Evolutionary conservation across 2,329 filamentous ascomycete species (phyloP).

Genomic region (Arthrobotrys pseudoclavata): DNA sequence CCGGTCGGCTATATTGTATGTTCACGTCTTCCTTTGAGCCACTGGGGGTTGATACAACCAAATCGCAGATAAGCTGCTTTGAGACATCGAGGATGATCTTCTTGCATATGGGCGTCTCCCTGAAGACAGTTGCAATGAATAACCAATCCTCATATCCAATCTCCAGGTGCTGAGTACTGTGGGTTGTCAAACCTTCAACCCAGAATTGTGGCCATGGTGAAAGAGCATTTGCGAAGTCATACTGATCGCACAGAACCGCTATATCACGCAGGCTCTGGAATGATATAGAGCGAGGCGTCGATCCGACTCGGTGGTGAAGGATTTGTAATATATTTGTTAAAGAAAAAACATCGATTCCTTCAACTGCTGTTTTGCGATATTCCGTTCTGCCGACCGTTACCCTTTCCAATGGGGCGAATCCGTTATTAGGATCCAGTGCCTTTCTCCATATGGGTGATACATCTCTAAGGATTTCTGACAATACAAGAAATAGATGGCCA

Average conservation of each 20-base stretch:
- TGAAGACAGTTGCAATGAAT: constrained; percentile 29
- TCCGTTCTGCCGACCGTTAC: constrained; percentile 3
- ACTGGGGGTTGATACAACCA: background rate
- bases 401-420: constrained; percentile 18
- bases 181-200: constrained; percentile 6
- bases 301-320: constrained; percentile 16
- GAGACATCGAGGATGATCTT: constrained; percentile 8
- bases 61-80: constrained; percentile 5
- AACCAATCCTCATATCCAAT: constrained; percentile 9
- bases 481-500: constrained; percentile 19
- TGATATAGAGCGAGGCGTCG: background rate
- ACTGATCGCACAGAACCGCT: constrained; percentile 29
- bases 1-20: background rate
- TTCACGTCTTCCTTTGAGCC: background rate
- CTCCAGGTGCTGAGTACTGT: background rate
- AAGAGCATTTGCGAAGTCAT: constrained; percentile 21
- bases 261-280: constrained; percentile 18
- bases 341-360: background rate
- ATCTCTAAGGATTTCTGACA: constrained; percentile 13
- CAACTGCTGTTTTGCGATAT: constrained; percentile 22
- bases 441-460: constrained; percentile 39
- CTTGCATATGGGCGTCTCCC: background rate
- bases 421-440: constrained; percentile 26
- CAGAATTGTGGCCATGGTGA: constrained; percentile 37
- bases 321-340: constrained; percentile 31